phyloP scores from a whole-genome alignment of 371 early-diverging fungal genomes.

The Mortierella sp. region DNA sequence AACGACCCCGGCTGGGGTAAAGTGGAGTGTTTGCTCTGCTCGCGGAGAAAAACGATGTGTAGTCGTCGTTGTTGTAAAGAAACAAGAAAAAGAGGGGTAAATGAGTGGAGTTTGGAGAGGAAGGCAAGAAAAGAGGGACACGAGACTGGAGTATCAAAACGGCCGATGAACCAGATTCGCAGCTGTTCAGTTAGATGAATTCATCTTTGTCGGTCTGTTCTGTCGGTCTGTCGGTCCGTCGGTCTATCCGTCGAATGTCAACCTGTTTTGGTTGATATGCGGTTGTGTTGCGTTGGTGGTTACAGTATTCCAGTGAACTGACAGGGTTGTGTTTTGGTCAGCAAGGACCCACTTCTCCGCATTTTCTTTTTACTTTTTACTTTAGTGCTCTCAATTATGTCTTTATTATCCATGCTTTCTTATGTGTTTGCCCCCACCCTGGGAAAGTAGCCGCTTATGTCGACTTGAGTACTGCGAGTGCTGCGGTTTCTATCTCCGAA shows the following conservation, averaged over 20 bases:
- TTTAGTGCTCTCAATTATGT: conserved; percentile 8
- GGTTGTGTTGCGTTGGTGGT: no score
- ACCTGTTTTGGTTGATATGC: no score
- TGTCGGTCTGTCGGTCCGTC: no score
- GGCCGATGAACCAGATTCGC: background rate
- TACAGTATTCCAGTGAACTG: no score
- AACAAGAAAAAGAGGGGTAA: background rate
- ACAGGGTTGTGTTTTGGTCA: no score
- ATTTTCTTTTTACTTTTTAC: background rate
- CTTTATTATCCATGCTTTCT: no score
- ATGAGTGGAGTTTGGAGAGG: background rate
- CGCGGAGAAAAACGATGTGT: background rate
- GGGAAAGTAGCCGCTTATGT: conserved; percentile 6
- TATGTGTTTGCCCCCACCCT: background rate
- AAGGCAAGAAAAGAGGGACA: background rate
- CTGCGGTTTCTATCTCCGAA: background rate
- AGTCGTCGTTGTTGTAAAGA: background rate
- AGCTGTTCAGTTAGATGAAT: no score
- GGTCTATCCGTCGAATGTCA: no score
- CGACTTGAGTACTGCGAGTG: background rate
- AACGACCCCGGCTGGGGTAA: background rate
- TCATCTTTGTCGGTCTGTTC: no score
- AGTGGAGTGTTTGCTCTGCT: background rate
- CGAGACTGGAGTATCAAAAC: conserved; percentile 1
- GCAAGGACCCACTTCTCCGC: conserved; percentile 13